A percentile compares a stretch with the other conserved stretches of the same genome.
phyloP scores from a whole-genome alignment of 1,139 yeast genomes.

The Blastobotrys proliferans region DNA sequence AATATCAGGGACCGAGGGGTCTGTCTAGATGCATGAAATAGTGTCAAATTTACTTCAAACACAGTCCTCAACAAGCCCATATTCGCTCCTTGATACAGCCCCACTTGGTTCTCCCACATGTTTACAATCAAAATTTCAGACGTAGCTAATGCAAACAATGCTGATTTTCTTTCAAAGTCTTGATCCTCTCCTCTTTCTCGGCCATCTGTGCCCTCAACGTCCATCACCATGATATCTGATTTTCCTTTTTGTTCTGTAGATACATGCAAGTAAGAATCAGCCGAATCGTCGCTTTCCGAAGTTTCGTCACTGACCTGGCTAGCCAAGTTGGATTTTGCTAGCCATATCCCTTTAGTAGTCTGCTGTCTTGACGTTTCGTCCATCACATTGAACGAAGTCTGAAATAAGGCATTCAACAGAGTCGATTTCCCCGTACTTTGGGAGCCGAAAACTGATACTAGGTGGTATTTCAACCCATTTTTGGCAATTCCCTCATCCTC shows the following conservation, averaged over 20 bases:
- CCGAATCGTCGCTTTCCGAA: slow-evolving; percentile 12
- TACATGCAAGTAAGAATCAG: slow-evolving; percentile 19
- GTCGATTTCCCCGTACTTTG: slow-evolving; percentile 97
- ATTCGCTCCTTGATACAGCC: slow-evolving; percentile 95
- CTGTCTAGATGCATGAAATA: slow-evolving; percentile 50
- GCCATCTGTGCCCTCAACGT: slow-evolving; percentile 98
- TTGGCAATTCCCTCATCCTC: slow-evolving; percentile 36
- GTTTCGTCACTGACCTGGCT: slow-evolving; percentile 9
- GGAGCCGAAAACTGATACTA: slow-evolving; percentile 93
- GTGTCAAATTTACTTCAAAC: slow-evolving; percentile 85
- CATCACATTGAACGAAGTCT: slow-evolving; percentile 90
- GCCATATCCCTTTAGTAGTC: slow-evolving; percentile 95
- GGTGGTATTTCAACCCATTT: slow-evolving; percentile 74
- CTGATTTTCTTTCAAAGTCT: slow-evolving; percentile 95
- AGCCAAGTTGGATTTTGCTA: slow-evolving; percentile 51
- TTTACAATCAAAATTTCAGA: slow-evolving; percentile 87
- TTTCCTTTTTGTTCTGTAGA: no score
- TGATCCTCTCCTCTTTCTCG: slow-evolving; percentile 98
- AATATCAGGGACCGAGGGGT: slow-evolving; percentile 63
- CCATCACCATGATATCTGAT: slow-evolving; percentile 66
- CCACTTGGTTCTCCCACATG: slow-evolving; percentile 97
- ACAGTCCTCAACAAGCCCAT: slow-evolving; percentile 94
- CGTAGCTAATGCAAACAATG: slow-evolving; percentile 88
- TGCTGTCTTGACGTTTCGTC: slow-evolving; percentile 69
- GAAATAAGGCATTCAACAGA: slow-evolving; percentile 74